These are phyloP conservation scores for Prunella vulgaris DNA, from an alignment of 257 asterid genomes.

Conservation along the genomic window DNA sequence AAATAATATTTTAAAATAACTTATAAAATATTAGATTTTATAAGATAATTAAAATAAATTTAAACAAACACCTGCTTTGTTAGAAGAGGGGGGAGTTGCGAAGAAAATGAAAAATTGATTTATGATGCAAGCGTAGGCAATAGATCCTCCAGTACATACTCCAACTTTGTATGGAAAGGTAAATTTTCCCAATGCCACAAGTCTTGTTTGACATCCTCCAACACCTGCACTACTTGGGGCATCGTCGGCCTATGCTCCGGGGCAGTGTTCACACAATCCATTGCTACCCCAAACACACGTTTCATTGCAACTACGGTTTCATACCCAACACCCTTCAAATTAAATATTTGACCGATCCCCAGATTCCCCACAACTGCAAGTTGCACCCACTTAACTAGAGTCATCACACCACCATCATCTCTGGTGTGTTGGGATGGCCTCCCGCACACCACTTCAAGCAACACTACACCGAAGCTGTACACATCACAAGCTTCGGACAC, in stretches of 20 bases:
- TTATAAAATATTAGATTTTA: too few relatives aligned
- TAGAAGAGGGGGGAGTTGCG: too few relatives aligned
- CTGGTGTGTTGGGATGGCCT: neutral
- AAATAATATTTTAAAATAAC: too few relatives aligned
- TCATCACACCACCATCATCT: neutral
- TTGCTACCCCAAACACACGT: slow-evolving; percentile 13
- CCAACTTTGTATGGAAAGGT: neutral
- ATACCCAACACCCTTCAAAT: neutral
- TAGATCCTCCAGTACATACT: slow-evolving; percentile 10
- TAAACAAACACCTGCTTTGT: too few relatives aligned
- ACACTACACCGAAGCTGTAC: slow-evolving; percentile 36
- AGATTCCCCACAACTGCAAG: neutral
- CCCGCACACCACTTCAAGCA: slow-evolving; percentile 26
- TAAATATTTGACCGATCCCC: neutral
- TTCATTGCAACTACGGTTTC: neutral
- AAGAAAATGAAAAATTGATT: too few relatives aligned
- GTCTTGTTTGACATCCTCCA: slow-evolving; percentile 11
- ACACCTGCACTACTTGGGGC: slow-evolving; percentile 14
- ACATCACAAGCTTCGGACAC: slow-evolving; percentile 32
- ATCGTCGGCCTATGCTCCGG: slow-evolving; percentile 17
- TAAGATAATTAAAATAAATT: too few relatives aligned
- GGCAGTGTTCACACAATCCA: slow-evolving; percentile 6
- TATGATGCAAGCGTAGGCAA: neutral
- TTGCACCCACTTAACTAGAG: slow-evolving; percentile 6
- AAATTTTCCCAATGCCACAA: neutral